Percentiles rank a stretch among this genome's conserved stretches.
phyloP scores from a whole-genome alignment of 1,284 basidiomycete genomes.

The Fomitiporia mediterranea region DNA sequence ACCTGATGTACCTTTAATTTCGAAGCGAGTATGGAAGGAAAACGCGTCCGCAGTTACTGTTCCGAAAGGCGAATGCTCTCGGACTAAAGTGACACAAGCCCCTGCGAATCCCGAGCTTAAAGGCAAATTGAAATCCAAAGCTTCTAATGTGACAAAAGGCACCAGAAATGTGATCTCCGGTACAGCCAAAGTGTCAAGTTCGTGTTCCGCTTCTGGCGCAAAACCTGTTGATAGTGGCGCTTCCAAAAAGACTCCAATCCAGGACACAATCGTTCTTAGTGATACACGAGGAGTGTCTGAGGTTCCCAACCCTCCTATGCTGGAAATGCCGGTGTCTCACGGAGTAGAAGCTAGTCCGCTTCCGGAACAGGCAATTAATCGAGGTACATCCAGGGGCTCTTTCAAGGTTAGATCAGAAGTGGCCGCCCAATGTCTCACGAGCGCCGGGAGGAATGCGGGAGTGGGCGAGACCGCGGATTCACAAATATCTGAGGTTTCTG shows the following conservation, averaged over 20 bases:
- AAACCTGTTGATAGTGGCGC: background rate
- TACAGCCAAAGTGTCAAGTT: background rate
- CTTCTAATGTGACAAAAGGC: background rate
- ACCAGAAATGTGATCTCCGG: background rate
- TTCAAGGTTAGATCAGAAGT: background rate
- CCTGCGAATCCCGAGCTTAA: background rate
- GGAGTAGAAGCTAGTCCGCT: background rate
- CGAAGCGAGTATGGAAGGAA: background rate
- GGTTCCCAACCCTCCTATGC: too few species aligned
- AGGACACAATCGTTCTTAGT: background rate
- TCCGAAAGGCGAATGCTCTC: background rate
- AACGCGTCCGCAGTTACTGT: background rate
- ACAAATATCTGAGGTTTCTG: background rate
- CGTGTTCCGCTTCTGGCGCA: background rate
- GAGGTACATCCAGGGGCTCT: background rate
- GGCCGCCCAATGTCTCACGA: background rate
- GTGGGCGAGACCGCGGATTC: background rate
- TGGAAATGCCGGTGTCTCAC: slow-evolving; percentile 8
- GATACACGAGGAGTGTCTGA: background rate
- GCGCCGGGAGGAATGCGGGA: background rate
- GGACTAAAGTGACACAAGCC: background rate
- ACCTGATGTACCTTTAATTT: background rate
- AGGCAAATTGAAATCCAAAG: background rate
- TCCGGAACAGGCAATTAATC: background rate
- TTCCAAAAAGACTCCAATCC: background rate